Evolutionary conservation across 768 basidiomycete species (phyloP), one percentile per base, ranked within the genome.

Genomic region (Antrodiella citrinella): DNA sequence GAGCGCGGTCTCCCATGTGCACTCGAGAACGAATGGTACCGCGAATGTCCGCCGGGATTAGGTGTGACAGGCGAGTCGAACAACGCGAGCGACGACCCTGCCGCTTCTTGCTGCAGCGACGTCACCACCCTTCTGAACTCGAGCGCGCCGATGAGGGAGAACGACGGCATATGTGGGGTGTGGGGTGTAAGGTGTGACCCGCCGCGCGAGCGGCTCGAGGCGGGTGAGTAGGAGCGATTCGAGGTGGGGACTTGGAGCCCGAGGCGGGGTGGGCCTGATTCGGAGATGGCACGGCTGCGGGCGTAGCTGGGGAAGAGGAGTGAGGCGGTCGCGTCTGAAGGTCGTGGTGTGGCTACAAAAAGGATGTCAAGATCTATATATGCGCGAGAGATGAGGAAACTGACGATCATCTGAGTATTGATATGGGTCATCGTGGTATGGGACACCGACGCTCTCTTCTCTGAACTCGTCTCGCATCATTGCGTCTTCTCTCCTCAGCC

Each of bases 91-190:
- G 80, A 75, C 0, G 76, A 67, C 0, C 72, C 71, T 2, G 79
- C 74, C 9, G 84, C 83, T 59, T 93, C 81, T 45, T 74, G 73
- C 54, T 82, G 80, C 20, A 99, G 72, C 0, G 86, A 83, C 10
- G 86, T 75, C 19, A 99, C 86, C 20, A 97, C 87, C 52, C 93
- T 85, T 15, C 93, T 78, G 67, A 99, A 99, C 66, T 99, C 96
- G 41, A 99, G 78, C 0, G 96, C 96, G 7, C 95, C 91, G 3
- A 98, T 79, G 1, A 99, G 77, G 2, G 95, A 97, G 59, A 91
- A 91, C 0, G 86, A 89, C 2, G 86, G 87, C 67, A 91, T 76
- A 53, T 80, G 77, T 71, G 65, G 20, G 67, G 65, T 55, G 69
- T 2, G 51, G 48, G 5, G 44, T 50, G 41, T n/a, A 49, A 41